Base-by-base conservation (phyloP, 208 protist species). In the Leishmania braziliensis region DNA sequence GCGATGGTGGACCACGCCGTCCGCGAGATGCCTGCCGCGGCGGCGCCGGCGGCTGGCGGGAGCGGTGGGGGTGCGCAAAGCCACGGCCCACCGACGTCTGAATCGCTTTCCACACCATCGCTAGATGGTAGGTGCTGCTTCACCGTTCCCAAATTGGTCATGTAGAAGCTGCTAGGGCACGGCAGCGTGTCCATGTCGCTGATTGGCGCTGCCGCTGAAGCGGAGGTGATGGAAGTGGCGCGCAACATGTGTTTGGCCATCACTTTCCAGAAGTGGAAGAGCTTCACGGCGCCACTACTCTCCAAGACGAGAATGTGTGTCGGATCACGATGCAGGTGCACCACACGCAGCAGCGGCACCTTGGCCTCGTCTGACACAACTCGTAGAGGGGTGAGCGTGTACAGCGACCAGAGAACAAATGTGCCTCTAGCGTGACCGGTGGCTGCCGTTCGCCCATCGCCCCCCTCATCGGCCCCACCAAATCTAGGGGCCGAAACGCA, bases 211-310 rank as follows among this genome's bases (percentile, higher is more conserved):
- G 75, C 53, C 14, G 78, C 50, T 9, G 70, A 69, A 5, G 80
- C 56, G 18, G 82, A n/a, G 36, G 54, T 79, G 29, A 96, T 48
- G 23, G 86, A 84, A 12, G 81, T 86, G 46, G 83, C 76, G 63
- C 93, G 88, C 63, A 91, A 79, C 69, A 91, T 78, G 46, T 83
- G 78, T 75, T 86, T 89, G 23, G 78, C 73, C 79, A 96, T 80
- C 6, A 94, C 82, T 10, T 84, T 87, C 29, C 88, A 88, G 60
- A 92, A 93, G 43, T 86, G 88, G 33, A 95, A 77, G 5, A 94
- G 54, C 43, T 83, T 86, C 39, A 93, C 76, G 50, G 70, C 82
- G 14, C 91, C 91, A 58, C 48, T 80, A 56, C 81, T 85, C 53
- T 88, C 88, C 23, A 96, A 65, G 10, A 87, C 79, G 36, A 96